Evolutionary conservation across 345 rosid genomes (phyloP), one percentile per base, ranked within the genome.

Genomic region (Jatropha curcas): DNA sequence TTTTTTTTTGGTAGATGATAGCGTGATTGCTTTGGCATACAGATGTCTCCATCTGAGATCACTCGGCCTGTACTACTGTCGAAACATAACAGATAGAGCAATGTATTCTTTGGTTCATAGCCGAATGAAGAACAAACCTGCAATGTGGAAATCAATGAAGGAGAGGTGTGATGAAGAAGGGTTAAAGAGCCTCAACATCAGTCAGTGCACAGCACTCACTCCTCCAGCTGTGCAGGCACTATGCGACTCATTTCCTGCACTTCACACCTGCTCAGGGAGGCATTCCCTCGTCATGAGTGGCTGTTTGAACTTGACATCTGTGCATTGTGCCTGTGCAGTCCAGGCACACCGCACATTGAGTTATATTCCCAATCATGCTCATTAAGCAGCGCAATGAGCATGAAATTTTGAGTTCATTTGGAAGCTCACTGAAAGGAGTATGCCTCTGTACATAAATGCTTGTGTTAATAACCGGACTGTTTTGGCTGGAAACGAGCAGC

Each of bases 201-300:
- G 99, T 80, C 99, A 95, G 80, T 93, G 99, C 85, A 95, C 98
- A 1, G 93, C 96, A 3, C 90, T 95, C 2, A 95, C 98, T 0
- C 99, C 99, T 33, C 80, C 91, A 2, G 98, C 99, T 0, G 97
- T 93, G 71, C 99, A 95, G 86, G 90, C 93, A 2, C 82, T 95
- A 5, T 95, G 99, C 5, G 99, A 93, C 77, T 88, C 93, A 0
- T 93, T 93, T 68, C 99, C 99, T 0, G 93, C 94, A 2, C 97
- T 95, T 71, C 99, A 93, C 85, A 93, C 99, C 10, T 95, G 99
- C 80, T 91, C 93, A 0, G 96, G 98, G 22, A 87, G 91, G 82
- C 99, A 95, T 82, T 91, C 99, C 19, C 95, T 95, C 20, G 97
- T 91, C 39, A 95, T 95, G 88, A 95, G 99, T 58, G 98, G 99